phyloP scores from a whole-genome alignment of 2,329 filamentous ascomycete genomes.

The Metarhizium humberi region DNA sequence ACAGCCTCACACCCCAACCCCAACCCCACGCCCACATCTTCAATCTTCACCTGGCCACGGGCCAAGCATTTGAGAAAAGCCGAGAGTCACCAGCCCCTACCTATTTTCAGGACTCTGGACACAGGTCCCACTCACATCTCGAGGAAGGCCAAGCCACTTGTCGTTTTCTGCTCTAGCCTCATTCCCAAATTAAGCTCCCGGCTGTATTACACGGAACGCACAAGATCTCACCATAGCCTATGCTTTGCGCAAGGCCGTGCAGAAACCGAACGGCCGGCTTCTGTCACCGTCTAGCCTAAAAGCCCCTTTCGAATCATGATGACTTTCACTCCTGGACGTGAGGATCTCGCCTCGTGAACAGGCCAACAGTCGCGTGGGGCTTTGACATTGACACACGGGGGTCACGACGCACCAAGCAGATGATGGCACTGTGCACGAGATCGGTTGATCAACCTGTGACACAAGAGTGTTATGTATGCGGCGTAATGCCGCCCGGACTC shows the following conservation, averaged over 20 bases:
- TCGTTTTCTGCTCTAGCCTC: not conserved
- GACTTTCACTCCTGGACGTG: not conserved
- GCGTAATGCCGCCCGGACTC: not conserved
- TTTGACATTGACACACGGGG: not conserved
- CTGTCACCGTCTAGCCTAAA: not conserved
- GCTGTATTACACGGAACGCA: not conserved
- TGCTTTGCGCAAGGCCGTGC: not conserved
- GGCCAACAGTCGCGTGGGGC: not conserved
- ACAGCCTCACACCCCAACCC: not conserved
- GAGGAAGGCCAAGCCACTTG: not conserved
- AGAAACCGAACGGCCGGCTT: not conserved
- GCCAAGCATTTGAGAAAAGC: not conserved
- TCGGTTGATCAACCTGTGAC: not conserved
- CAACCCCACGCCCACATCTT: not conserved
- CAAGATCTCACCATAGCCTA: not conserved
- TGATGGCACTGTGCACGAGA: slow-evolving; percentile 1
- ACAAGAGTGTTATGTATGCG: not conserved
- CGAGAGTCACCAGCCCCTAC: not conserved
- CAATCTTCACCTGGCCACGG: not conserved
- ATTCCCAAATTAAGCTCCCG: too few species aligned
- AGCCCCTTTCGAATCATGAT: not conserved
- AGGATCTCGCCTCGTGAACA: not conserved
- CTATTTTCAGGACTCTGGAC: not conserved
- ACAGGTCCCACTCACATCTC: not conserved
- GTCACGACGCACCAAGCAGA: not conserved